A percentile compares a stretch with the other conserved stretches of the same genome.
phyloP scores from a whole-genome alignment of 352 stramenopile genomes.

The Aphanomyces euteiches region DNA sequence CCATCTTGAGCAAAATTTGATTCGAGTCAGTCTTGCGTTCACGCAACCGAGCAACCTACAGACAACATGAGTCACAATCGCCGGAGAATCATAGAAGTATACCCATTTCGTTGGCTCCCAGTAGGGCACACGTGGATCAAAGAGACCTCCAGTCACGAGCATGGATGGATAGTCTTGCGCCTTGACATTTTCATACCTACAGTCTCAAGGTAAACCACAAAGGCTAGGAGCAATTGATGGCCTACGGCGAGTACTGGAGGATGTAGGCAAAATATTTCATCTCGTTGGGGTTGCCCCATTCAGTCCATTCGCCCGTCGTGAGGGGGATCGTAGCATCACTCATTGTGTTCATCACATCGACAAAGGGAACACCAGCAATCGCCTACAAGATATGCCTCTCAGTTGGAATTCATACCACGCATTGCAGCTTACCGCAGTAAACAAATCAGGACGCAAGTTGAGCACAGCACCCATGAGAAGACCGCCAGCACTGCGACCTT shows the following conservation, averaged over 20 bases:
- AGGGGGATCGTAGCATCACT: constrained; percentile 94
- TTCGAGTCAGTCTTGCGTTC: constrained; percentile 80
- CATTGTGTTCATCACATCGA: constrained; percentile 97
- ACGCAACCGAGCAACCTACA: constrained; percentile 58
- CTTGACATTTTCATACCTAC: constrained; percentile 86
- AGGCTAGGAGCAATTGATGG: no score
- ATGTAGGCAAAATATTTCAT: constrained; percentile 93
- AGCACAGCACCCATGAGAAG: constrained; percentile 94
- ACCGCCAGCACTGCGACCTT: constrained; percentile 93
- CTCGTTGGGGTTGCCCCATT: constrained; percentile 98
- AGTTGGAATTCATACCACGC: no score
- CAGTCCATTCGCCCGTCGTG: constrained; percentile 93
- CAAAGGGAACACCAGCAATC: constrained; percentile 96
- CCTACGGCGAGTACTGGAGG: constrained; percentile 90
- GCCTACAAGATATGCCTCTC: constrained; percentile 26
- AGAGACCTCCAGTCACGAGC: constrained; percentile 86
- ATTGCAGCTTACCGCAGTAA: constrained; percentile 60
- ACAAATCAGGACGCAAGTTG: constrained; percentile 97
- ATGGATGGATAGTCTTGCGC: constrained; percentile 88
- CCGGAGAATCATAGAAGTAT: background rate
- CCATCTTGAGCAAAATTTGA: constrained; percentile 94
- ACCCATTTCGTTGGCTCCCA: constrained; percentile 89
- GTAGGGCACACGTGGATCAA: constrained; percentile 83
- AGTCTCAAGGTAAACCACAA: no score
- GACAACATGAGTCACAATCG: background rate